Evolutionary conservation across 2,329 filamentous ascomycete genomes (phyloP).

Genomic region (Coniochaeta sp.): DNA sequence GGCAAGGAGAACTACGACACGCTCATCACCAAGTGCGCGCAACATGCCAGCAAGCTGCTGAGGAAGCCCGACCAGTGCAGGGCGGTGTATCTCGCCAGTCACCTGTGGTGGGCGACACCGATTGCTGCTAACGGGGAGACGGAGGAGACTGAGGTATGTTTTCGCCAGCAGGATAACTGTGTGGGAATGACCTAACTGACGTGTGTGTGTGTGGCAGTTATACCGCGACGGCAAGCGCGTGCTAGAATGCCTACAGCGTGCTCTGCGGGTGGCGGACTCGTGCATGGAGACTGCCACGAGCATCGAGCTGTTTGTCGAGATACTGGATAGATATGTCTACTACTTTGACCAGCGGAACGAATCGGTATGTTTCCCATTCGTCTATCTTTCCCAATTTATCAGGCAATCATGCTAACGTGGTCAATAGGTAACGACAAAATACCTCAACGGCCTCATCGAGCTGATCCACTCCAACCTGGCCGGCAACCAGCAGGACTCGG

Average conservation of each 20-base stretch:
- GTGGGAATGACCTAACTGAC: constrained; percentile 5
- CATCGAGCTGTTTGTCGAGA: constrained; percentile 97
- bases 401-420: constrained; percentile 5
- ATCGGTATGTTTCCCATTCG: constrained; percentile 47
- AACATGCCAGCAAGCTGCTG: constrained; percentile 92
- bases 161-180: too few species aligned
- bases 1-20: constrained; percentile 98
- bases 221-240: constrained; percentile 98
- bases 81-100: constrained; percentile 91
- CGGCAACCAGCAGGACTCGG: constrained; percentile 74
- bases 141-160: constrained; percentile 68
- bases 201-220: constrained; percentile 42
- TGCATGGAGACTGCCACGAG: constrained; percentile 98
- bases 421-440: constrained; percentile 81
- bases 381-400: background rate
- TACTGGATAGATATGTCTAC: constrained; percentile 96
- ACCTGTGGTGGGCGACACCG: constrained; percentile 96
- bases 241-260: constrained; percentile 90
- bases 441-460: constrained; percentile 95
- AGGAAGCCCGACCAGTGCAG: constrained; percentile 98
- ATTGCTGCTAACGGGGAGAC: constrained; percentile 70
- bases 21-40: constrained; percentile 91
- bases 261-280: constrained; percentile 90
- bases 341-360: constrained; percentile 99
- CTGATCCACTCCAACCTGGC: constrained; percentile 94